Evolutionary conservation across 2,329 filamentous ascomycete genomes (phyloP).

Genomic region (Botrytis aclada): DNA sequence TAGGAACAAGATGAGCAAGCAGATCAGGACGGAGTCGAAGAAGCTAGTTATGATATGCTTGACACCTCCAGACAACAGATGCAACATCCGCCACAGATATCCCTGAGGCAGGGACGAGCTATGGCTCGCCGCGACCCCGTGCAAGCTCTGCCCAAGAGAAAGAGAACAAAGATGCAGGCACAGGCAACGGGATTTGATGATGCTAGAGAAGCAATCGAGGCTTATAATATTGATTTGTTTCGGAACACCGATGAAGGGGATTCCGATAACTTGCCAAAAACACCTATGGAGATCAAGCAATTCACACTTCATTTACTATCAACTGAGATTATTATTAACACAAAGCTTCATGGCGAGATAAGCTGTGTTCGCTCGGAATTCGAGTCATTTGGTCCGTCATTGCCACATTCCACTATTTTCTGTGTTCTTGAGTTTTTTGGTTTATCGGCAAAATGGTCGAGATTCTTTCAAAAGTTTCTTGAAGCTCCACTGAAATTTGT

Average conservation of each 20-base stretch:
- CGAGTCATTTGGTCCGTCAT: slow-evolving; percentile 52
- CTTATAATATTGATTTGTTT: background rate
- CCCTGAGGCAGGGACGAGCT: background rate
- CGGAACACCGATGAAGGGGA: slow-evolving; percentile 23
- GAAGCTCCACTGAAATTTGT: slow-evolving; percentile 59
- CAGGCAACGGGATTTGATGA: background rate
- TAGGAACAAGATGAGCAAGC: slow-evolving; percentile 22
- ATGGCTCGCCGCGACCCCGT: too few species aligned
- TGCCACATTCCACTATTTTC: slow-evolving; percentile 60
- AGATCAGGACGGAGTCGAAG: slow-evolving; percentile 30
- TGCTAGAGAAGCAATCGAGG: background rate
- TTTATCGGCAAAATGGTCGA: slow-evolving; percentile 53
- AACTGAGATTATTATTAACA: slow-evolving; percentile 53
- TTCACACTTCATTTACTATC: slow-evolving; percentile 54
- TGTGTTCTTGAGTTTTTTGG: slow-evolving; percentile 58
- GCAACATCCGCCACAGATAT: too few species aligned
- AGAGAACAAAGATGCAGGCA: background rate
- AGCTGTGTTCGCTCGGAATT: slow-evolving; percentile 58
- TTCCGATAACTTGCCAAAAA: slow-evolving; percentile 22
- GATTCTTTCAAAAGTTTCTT: slow-evolving; percentile 59
- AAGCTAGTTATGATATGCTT: slow-evolving; percentile 24
- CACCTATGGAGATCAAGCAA: slow-evolving; percentile 51
- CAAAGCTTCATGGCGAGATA: slow-evolving; percentile 48
- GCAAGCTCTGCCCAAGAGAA: background rate
- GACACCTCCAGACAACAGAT: background rate